Conservation (phyloP, 805 yeast genomes). For the Monosporozyma servazzii region DNA sequence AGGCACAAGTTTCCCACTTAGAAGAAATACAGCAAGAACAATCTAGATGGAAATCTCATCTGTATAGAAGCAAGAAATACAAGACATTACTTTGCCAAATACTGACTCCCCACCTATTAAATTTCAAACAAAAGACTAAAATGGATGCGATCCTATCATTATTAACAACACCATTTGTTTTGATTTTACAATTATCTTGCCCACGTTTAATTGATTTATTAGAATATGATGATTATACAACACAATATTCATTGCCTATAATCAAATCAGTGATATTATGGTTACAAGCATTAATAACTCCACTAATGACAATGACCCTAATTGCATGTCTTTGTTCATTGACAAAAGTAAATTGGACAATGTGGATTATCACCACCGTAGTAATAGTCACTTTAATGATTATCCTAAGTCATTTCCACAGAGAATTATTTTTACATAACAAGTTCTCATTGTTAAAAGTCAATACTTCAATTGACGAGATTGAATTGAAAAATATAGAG, state of each 20-base stretch:
- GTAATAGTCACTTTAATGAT: background rate
- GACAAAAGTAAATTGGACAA: constrained; percentile 3
- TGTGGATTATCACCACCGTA: constrained; percentile 5
- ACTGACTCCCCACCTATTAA: constrained; percentile 29
- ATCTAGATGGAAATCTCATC: background rate
- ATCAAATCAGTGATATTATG: constrained; percentile 19
- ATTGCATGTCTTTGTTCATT: constrained; percentile 15
- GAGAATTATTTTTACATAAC: constrained; percentile 10
- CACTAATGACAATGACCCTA: constrained; percentile 17
- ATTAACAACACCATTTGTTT: constrained; percentile 29
- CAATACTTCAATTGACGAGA: constrained; percentile 4
- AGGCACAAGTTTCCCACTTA: background rate
- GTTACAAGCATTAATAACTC: constrained; percentile 28
- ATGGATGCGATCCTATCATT: constrained; percentile 25
- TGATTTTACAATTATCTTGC: constrained; percentile 29
- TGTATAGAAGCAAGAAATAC: constrained; percentile 3
- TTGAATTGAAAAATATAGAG: constrained; percentile 8
- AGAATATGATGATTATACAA: constrained; percentile 19
- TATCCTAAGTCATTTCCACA: constrained; percentile 8
- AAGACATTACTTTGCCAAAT: constrained; percentile 7
- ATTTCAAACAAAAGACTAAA: constrained; percentile 20
- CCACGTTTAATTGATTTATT: constrained; percentile 26
- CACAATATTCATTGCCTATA: constrained; percentile 15
- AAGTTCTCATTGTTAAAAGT: constrained; percentile 18
- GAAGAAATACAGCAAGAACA: background rate